Evolutionary conservation across 257 asterid species (phyloP), one percentile per base, ranked within the genome.

Genomic region (Solanum appendiculatum): DNA sequence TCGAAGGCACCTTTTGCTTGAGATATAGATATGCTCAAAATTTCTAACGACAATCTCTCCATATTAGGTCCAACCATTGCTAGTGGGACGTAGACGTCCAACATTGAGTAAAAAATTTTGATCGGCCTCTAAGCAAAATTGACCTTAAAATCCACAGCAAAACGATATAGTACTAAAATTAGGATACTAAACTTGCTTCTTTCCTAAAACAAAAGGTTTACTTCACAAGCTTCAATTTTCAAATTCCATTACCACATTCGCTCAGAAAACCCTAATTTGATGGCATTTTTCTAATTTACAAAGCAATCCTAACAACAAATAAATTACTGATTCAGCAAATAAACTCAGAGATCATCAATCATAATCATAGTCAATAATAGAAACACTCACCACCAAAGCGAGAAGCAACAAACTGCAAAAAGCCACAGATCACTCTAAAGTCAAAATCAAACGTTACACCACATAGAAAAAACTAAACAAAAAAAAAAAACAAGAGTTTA

Each of bases 371-470:
- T 25, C 5, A 2, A 39, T 31, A 31, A 31, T 48, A 29, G 74
- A 75, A 44, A 7, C 85, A 84, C 91, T 91, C 86, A 91, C 92
- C 93, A 91, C 69, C 80, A 66, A 44, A 86, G 25, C 34, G 92
- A 42, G 69, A 91, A 90, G 29, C 87, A 91, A 86, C 93, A 91
- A 85, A 78, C 92, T 91, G 93, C 89, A 51, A 91, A 86, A 56
- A 51, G 34, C 37, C n/a, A 29, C 4, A 48, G 44, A 87, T 54
- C 48, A 21, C 27, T 36, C 21, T 44, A 84, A 20, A 44, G 40
- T 9, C 16, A 25, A 54, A 44, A 69, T 14, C 23, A 23, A 34
- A 27, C 1, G 5, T 18, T 5, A 40, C 46, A 4, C 14, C 37
- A 15, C 12, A 37, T 0, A 82, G 6, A 72, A 72, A 36, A 21